phyloP scores from a whole-genome alignment of 2,329 filamentous ascomycete species.

The Tolypocladium pustulatum region DNA sequence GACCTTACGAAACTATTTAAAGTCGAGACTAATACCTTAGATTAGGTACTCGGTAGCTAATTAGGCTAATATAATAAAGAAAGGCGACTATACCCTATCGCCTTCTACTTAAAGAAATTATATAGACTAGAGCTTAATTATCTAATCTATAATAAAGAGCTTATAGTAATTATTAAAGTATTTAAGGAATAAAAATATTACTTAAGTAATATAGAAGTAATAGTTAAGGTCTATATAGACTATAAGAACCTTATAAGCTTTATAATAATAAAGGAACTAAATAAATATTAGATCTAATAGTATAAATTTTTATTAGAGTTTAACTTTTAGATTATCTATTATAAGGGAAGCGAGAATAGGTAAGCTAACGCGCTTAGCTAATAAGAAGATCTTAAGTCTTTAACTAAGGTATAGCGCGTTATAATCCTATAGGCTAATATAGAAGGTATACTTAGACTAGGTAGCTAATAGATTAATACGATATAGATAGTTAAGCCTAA shows the following conservation, averaged over 20 bases:
- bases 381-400: neutral
- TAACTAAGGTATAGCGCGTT: neutral
- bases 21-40: neutral
- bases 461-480: neutral
- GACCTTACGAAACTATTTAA: neutral
- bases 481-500: neutral
- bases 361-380: neutral
- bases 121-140: neutral
- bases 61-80: neutral
- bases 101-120: neutral
- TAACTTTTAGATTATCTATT: neutral
- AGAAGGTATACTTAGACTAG: neutral
- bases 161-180: neutral
- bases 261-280: neutral
- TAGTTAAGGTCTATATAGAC: neutral
- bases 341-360: neutral
- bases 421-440: neutral
- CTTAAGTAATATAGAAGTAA: neutral
- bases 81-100: neutral
- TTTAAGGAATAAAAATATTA: neutral
- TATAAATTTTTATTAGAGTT: neutral
- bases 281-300: neutral
- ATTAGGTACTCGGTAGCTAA: neutral
- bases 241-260: neutral
- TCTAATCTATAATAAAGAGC: neutral